A percentile compares a stretch with the other conserved stretches of the same genome.
phyloP scores from a whole-genome alignment of 768 basidiomycete genomes.

The Pulveroboletus sp. region DNA sequence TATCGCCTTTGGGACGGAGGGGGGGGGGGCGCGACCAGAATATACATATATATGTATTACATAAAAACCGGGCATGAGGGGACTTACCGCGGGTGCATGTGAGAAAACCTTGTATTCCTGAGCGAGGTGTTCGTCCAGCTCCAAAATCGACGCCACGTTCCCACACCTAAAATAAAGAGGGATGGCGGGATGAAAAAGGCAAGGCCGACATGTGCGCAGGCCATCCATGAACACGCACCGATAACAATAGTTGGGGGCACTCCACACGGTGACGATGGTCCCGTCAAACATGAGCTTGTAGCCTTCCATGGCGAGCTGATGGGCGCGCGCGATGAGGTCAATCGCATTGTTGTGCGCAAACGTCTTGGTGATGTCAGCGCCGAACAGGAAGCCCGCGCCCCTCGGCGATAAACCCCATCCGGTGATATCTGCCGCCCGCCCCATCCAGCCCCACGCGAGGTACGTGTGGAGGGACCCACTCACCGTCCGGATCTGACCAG shows the following conservation, averaged over 20 bases:
- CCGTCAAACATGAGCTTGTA: slow-evolving; percentile 97
- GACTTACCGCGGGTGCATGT: slow-evolving; percentile 79
- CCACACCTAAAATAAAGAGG: slow-evolving; percentile 81
- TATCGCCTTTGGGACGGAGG: slow-evolving; percentile 21
- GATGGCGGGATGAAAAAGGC: slow-evolving; percentile 9
- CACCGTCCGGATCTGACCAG: slow-evolving; percentile 99
- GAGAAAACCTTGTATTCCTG: slow-evolving; percentile 97
- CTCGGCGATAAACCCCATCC: slow-evolving; percentile 98
- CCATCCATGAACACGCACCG: slow-evolving; percentile 52
- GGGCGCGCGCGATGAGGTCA: slow-evolving; percentile 93
- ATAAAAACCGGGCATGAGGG: background rate
- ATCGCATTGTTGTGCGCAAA: slow-evolving; percentile 92
- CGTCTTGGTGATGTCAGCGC: slow-evolving; percentile 83
- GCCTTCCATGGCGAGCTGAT: slow-evolving; percentile 98
- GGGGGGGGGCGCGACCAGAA: background rate
- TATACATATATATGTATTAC: slow-evolving; percentile 16
- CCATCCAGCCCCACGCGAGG: too few species aligned
- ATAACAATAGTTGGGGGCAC: slow-evolving; percentile 98
- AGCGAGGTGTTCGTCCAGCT: slow-evolving; percentile 88
- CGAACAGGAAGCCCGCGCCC: slow-evolving; percentile 95
- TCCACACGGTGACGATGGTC: slow-evolving; percentile 97
- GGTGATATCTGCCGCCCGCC: slow-evolving; percentile 59
- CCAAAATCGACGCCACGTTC: slow-evolving; percentile 92
- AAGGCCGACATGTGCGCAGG: slow-evolving; percentile 11
- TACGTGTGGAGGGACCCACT: background rate